phyloP scores from a whole-genome alignment of 2,329 filamentous ascomycete genomes.

The Aspergillus ochraceoroseus region DNA sequence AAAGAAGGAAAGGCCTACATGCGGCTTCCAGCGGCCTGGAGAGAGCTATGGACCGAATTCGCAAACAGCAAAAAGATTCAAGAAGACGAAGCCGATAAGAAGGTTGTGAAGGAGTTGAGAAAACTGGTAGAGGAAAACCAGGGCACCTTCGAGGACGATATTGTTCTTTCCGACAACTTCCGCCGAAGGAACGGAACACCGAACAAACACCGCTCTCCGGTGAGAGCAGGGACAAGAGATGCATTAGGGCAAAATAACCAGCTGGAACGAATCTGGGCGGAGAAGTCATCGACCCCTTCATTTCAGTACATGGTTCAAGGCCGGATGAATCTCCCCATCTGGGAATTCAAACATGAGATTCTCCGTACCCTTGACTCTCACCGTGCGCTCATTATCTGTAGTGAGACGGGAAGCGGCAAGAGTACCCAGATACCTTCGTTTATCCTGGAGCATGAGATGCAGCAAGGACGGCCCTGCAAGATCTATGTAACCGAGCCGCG shows the following conservation, averaged over 20 bases:
- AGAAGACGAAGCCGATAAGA: constrained; percentile 65
- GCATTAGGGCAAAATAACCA: constrained; percentile 34
- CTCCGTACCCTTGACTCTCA: constrained; percentile 70
- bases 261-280: constrained; percentile 49
- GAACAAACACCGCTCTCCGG: constrained; percentile 27
- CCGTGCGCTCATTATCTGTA: constrained; percentile 88
- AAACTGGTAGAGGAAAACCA: constrained; percentile 36
- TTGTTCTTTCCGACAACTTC: constrained; percentile 73
- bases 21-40: constrained; percentile 72
- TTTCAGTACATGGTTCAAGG: constrained; percentile 76
- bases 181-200: constrained; percentile 47
- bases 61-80: constrained; percentile 64
- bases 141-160: constrained; percentile 59
- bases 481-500: constrained; percentile 94
- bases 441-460: constrained; percentile 81
- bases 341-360: constrained; percentile 73
- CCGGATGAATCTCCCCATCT: constrained; percentile 83
- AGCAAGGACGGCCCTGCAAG: constrained; percentile 74
- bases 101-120: constrained; percentile 60
- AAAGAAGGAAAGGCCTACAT: constrained; percentile 84
- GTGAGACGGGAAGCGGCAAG: constrained; percentile 95
- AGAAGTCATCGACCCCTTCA: constrained; percentile 48
- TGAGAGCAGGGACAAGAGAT: constrained; percentile 24
- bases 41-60: constrained; percentile 80
- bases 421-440: constrained; percentile 97